Evolutionary conservation across 495 filamentous ascomycete genomes (phyloP), one percentile per base, ranked within the genome.

Genomic region (Penicillium lagena): DNA sequence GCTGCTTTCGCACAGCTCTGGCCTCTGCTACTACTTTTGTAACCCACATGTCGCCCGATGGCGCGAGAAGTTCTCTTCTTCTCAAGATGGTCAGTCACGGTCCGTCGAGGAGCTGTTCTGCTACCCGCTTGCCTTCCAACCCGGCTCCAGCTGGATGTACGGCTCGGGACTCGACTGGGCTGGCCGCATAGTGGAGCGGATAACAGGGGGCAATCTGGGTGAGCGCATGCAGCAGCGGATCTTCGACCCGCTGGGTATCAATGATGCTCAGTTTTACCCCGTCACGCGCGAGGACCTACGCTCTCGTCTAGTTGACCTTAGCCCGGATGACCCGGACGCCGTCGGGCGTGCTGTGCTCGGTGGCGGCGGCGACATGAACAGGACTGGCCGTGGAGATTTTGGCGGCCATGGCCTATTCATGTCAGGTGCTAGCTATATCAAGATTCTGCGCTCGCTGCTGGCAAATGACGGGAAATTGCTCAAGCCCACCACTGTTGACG

Each of bases 331-430:
- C 28, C 51, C 47, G 0, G 52, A 59, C 17, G 58, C 37, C 8
- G 32, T 60, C 11, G 55, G 59, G 1, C 42, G 35, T 12, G 56
- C 60, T 4, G 58, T 64, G 3, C 17, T 60, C 6, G 64, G 52
- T 15, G 49, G 55, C 13, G 38, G 52, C 34, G 43, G 56, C 35
- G 51, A 59, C 49, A 49, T 50, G 22, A 60, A 66, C 28, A 37
- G 33, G 32, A 52, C 50, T 30, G 43, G 46, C 2, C 41, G 36
- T 8, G 66, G 71, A 12, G 64, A 72, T 45, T 59, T 72, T 27
- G 81, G 78, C 2, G 81, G 81, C 1, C 67, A 66, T 9, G 82
- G 81, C 1, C 32, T 75, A 13, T 80, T 64, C 40, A 61, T 68
- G 6, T 58, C 66, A 0, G 68, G 73, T 6, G 51, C 35, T 11